Base-by-base conservation (phyloP, 495 filamentous ascomycete species). In the Penicillium antarcticum region DNA sequence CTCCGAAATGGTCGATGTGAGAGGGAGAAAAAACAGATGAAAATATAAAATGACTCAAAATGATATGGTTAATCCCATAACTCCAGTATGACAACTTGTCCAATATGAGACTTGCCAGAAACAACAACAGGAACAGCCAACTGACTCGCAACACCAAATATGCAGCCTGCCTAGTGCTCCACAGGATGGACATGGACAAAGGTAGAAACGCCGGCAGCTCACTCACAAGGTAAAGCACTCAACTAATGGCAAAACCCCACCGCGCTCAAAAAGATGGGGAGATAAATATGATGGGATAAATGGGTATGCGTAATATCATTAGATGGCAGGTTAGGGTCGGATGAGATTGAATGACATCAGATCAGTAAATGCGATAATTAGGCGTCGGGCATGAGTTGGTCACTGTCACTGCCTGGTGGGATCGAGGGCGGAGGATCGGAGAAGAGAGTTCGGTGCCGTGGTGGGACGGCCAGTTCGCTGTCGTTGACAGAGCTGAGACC, bases 331-430 rank as follows among this genome's bases (percentile, higher is more conserved):
- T 39, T 59, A 62, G 26, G 26, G 7, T 51, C 21, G 51, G 26
- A 29, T 29, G 26, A 29, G 26, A 51, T 43, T n/a, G 18, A 45
- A 48, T 13, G 7, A 41, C 42, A 34, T 34, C 43, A 45, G 35
- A 40, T 45, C 39, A 34, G 29, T 48, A 37, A 32, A 55, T 51
- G 39, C 50, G 34, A 46, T 18, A 19, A 38, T 65, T 43, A 73
- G 29, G 68, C 71, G 57, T 77, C 74, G 39, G 58, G 47, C 74
- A 77, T 77, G 21, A 56, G 44, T 13, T 74, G 64, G 36, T 77
- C 73, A 23, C 58, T 56, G 32, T 71, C 71, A 45, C 49, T 62
- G 40, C 43, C 56, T 3, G 53, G 53, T 11, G 65, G 42, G 39
- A 67, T 56, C 6, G 65, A 51, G 8, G 69, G 63, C 9, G 70